Conservation (phyloP, 495 filamentous ascomycete genomes). For the Penicillium manginii region DNA sequence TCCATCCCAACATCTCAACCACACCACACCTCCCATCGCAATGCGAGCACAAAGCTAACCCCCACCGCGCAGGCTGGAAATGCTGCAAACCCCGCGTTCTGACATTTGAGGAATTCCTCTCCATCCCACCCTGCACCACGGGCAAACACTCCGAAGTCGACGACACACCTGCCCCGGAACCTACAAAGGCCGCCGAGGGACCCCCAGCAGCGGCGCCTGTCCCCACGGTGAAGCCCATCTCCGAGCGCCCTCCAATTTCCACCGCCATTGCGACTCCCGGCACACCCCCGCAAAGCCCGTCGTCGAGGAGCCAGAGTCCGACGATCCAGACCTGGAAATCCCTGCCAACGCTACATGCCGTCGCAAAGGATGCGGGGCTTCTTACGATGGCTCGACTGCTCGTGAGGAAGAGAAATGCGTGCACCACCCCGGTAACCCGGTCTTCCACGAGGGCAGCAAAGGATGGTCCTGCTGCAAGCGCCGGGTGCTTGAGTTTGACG, state of each 20-base stretch:
- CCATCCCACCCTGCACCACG: constrained; percentile 90
- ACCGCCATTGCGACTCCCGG: constrained; percentile 55
- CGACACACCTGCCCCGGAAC: constrained; percentile 62
- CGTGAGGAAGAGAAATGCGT: constrained; percentile 79
- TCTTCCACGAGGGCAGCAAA: constrained; percentile 98
- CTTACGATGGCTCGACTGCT: constrained; percentile 60
- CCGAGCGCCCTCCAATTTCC: constrained; percentile 45
- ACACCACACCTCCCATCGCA: not conserved
- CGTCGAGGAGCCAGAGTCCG: constrained; percentile 80
- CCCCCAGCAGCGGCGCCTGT: constrained; percentile 34
- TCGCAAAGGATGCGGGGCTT: constrained; percentile 69
- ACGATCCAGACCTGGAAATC: constrained; percentile 74
- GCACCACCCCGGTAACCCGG: constrained; percentile 81
- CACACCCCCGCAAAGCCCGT: constrained; percentile 63
- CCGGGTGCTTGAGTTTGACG: constrained; percentile 93
- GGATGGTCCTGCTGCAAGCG: constrained; percentile 97
- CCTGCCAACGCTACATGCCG: constrained; percentile 75
- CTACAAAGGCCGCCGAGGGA: constrained; percentile 46
- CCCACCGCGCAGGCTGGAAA: constrained; percentile 77
- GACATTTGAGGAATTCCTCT: constrained; percentile 98
- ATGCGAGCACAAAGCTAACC: not conserved
- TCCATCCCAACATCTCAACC: not conserved
- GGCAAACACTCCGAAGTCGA: constrained; percentile 91
- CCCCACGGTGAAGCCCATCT: constrained; percentile 17
- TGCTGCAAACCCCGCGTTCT: constrained; percentile 98